Conservation (phyloP, 768 basidiomycete genomes). For the Lactifluus pinguis region DNA sequence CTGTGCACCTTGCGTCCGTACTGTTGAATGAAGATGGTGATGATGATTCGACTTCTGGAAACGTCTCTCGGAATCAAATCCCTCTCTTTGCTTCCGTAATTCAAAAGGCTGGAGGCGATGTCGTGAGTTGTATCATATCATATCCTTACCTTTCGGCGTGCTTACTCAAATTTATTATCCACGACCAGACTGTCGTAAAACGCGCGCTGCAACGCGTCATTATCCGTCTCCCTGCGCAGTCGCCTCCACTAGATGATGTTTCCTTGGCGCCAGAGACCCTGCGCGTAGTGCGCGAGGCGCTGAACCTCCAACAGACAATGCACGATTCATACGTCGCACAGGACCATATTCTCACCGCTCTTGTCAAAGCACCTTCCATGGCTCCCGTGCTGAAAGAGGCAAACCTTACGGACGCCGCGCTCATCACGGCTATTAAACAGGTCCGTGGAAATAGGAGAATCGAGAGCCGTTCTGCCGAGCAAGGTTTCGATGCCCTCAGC, state of each 20-base stretch:
- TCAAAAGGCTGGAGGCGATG: slow-evolving; percentile 77
- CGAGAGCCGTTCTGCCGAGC: slow-evolving; percentile 79
- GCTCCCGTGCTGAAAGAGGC: slow-evolving; percentile 65
- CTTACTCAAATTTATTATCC: background rate
- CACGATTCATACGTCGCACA: slow-evolving; percentile 90
- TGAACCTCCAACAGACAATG: slow-evolving; percentile 71
- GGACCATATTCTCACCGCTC: slow-evolving; percentile 82
- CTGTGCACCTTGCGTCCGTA: slow-evolving; percentile 73
- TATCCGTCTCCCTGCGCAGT: slow-evolving; percentile 75
- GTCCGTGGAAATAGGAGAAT: slow-evolving; percentile 77
- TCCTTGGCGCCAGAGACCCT: slow-evolving; percentile 46
- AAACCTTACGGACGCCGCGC: slow-evolving; percentile 54
- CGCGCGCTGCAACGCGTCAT: slow-evolving; percentile 68
- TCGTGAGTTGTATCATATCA: slow-evolving; percentile 37
- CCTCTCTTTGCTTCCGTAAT: slow-evolving; percentile 74
- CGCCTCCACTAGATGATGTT: slow-evolving; percentile 78
- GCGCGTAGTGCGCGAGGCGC: slow-evolving; percentile 68
- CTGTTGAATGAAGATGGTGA: slow-evolving; percentile 62
- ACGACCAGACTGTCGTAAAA: slow-evolving; percentile 43
- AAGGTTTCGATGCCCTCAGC: slow-evolving; percentile 85
- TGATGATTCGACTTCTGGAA: slow-evolving; percentile 30
- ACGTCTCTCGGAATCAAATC: slow-evolving; percentile 25
- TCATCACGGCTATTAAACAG: slow-evolving; percentile 72
- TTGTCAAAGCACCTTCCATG: slow-evolving; percentile 67
- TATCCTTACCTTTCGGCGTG: background rate